phyloP scores from a whole-genome alignment of 257 asterid genomes.

The Linderniella brevidens region DNA sequence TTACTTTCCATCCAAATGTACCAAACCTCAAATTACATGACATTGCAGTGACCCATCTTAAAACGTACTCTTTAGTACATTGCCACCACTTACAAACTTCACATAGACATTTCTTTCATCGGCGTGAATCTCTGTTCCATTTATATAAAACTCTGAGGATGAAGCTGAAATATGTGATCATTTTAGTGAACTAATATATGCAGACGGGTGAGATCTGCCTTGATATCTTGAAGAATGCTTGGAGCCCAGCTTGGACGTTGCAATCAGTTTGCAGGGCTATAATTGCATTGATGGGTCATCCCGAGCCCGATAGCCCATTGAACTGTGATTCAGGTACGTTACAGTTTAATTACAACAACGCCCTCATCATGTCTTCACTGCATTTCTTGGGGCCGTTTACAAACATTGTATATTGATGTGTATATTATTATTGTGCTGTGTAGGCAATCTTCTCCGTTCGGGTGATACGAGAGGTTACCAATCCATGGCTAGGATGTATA shows the following conservation, averaged over 20 bases:
- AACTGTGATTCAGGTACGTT: slow-evolving; percentile 91
- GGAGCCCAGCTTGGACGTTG: slow-evolving; percentile 99
- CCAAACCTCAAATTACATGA: slow-evolving; percentile 15
- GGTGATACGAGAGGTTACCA: slow-evolving; percentile 89
- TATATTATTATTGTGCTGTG: not conserved
- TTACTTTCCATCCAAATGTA: slow-evolving; percentile 96
- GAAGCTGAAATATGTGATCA: too few species aligned
- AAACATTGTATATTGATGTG: not conserved
- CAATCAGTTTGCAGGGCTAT: slow-evolving; percentile 99
- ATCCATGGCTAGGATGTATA: slow-evolving; percentile 96
- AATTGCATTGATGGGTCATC: slow-evolving; percentile 98
- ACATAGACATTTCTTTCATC: too few species aligned
- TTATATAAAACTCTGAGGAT: too few species aligned
- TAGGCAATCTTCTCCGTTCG: slow-evolving; percentile 91
- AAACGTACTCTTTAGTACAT: too few species aligned
- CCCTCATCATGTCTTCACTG: not conserved
- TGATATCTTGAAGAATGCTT: slow-evolving; percentile 92
- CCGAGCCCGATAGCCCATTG: slow-evolving; percentile 95
- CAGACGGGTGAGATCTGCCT: slow-evolving; percentile 99
- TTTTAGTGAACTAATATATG: slow-evolving; percentile 3
- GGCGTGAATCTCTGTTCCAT: too few species aligned
- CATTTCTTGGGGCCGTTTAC: not conserved
- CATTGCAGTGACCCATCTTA: too few species aligned
- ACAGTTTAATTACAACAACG: too few species aligned
- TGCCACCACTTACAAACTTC: too few species aligned